Conservation (phyloP, 192 early-diverging fungal species). For the Coemansia sp. region DNA sequence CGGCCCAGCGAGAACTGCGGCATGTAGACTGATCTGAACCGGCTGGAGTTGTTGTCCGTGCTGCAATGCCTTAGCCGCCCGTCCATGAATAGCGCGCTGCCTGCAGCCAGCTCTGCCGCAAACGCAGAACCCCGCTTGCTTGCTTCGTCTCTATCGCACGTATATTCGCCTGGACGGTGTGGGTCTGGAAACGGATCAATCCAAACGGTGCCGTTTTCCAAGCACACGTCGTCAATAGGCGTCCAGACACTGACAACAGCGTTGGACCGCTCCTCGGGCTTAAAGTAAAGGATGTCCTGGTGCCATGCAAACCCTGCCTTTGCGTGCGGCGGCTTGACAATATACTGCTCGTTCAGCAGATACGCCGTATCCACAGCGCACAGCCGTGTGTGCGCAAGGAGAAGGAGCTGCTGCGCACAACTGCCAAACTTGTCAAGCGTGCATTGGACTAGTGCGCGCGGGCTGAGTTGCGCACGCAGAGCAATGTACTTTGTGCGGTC, state of each 20-base stretch:
- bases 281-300: constrained; percentile 42
- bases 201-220: constrained; percentile 39
- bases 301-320: constrained; percentile 50
- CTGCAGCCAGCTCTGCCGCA: constrained; percentile 26
- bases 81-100: constrained; percentile 49
- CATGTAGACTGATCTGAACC: constrained; percentile 41
- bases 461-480: constrained; percentile 15
- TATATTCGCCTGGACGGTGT: constrained; percentile 19
- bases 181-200: constrained; percentile 48
- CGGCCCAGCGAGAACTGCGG: constrained; percentile 46
- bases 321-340: constrained; percentile 47
- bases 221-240: constrained; percentile 27
- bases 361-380: background rate
- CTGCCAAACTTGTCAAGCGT: constrained; percentile 40
- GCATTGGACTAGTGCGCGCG: constrained; percentile 10
- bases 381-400: background rate
- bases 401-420: constrained; percentile 29
- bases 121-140: background rate
- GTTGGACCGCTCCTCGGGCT: constrained; percentile 16
- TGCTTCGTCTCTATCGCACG: background rate
- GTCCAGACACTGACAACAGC: constrained; percentile 47
- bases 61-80: constrained; percentile 50
- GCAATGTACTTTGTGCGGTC: constrained; percentile 13
- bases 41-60: constrained; percentile 12
- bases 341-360: constrained; percentile 54